Evolutionary conservation across 495 filamentous ascomycete genomes (phyloP), one percentile per base, ranked within the genome.

Genomic region (Clohesyomyces aquaticus): DNA sequence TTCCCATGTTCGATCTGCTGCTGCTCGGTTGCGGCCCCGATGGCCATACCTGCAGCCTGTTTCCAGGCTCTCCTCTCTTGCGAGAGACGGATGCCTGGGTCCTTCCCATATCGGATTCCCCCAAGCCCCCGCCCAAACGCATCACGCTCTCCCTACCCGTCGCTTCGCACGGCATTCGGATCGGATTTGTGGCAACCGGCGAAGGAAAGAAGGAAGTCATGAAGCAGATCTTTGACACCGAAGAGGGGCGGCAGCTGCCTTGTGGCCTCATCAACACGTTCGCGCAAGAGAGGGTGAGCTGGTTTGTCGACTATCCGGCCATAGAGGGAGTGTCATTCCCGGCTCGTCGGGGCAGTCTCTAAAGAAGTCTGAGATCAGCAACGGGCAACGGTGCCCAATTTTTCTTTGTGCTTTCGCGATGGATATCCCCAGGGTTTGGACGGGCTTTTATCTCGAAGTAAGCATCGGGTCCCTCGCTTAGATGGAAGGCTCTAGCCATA

Each of bases 31-130:
- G 89, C 68, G 94, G 94, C 2, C 94, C 93, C 16, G 94, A 98
- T 73, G 94, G 94, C 38, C 94, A 98, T 77, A 97, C 94, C 23
- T 98, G 95, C 88, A 91, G 87, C 67, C 81, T 98, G 27, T 98
- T 98, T 80, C 95, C 94, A 4, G 87, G 88, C 25, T 93, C 96
- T 67, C 85, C 86, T 46, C 80, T 98, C 42, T 80, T 98, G 63
- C 85, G 93, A 43, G 94, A 98, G 80, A 85, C 85, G 60, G 87
- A 88, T 69, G 93, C 92, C 32, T 98, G 94, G 94, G 91, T 97
- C 11, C 87, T 89, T 4, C 83, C 93, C 2, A 91, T 96, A 69
- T 86, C 86, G 72, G 89, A 97, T 77, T 95, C 90, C 22, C 94
- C 94, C 28, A 98, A 98, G 84, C 92, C 93, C 23, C 94, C 94